phyloP scores from a whole-genome alignment of 2,329 filamentous ascomycete genomes.

The Lachnellula occidentalis region DNA sequence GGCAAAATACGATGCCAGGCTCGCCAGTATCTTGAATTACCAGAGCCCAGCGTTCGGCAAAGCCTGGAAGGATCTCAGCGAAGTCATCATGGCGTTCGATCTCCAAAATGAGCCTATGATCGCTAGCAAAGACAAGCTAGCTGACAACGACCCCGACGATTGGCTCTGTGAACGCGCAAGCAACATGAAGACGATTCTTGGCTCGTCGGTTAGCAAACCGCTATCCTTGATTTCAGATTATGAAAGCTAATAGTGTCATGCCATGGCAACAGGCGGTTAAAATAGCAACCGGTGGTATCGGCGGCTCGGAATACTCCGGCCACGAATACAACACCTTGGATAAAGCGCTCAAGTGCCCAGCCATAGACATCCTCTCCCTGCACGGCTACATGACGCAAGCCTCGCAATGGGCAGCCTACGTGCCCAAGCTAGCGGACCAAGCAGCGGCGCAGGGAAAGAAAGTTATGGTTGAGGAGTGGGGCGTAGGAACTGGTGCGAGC shows the following conservation, averaged over 20 bases:
- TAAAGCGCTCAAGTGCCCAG: constrained; percentile 6
- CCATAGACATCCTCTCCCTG: constrained; percentile 10
- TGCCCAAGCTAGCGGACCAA: constrained; percentile 2
- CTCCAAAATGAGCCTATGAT: constrained; percentile 12
- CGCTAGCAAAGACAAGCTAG: neutral
- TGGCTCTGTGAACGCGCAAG: constrained; percentile 9
- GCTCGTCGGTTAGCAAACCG: neutral
- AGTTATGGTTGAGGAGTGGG: constrained; percentile 13
- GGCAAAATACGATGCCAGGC: neutral
- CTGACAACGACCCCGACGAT: constrained; percentile 7
- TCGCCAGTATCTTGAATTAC: constrained; percentile 6
- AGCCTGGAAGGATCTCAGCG: neutral
- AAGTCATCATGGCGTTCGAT: constrained; percentile 13
- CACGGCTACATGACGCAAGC: constrained; percentile 11
- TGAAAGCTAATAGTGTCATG: neutral
- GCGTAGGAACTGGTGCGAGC: constrained; percentile 1
- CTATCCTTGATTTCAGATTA: neutral
- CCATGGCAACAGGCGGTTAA: constrained; percentile 1
- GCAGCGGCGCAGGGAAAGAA: constrained; percentile 1
- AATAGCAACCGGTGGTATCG: constrained; percentile 11
- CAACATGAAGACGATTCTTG: constrained; percentile 5
- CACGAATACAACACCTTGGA: constrained; percentile 12
- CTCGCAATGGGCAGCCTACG: constrained; percentile 4
- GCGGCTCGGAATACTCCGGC: constrained; percentile 5
- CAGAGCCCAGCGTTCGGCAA: neutral